A percentile compares a stretch with the other conserved stretches of the same genome.
phyloP scores from a whole-genome alignment of 2,329 filamentous ascomycete species.

The Scytalidium sp. region DNA sequence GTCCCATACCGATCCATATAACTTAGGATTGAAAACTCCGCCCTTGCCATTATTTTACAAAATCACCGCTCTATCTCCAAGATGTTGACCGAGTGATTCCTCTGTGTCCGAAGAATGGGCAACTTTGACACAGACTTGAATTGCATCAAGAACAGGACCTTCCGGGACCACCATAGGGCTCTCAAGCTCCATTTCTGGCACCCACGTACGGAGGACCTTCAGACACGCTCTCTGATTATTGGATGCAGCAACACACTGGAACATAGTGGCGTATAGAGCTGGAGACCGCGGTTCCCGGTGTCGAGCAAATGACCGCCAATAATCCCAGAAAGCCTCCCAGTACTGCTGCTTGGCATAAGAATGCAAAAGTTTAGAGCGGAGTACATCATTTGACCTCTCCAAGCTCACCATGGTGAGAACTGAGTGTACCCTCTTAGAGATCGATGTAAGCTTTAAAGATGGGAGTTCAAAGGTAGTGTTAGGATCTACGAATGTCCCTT shows the following conservation, averaged over 20 bases:
- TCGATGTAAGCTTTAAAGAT: conserved; percentile 10
- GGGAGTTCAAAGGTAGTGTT: conserved; percentile 19
- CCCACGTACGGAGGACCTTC: conserved; percentile 47
- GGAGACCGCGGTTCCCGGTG: conserved; percentile 45
- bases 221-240: conserved; percentile 41
- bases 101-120: conserved; percentile 42
- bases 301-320: conserved; percentile 54
- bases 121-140: conserved; percentile 53
- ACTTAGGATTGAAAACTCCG: not conserved
- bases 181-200: conserved; percentile 59
- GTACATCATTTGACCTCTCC: conserved; percentile 35
- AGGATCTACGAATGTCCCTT: conserved; percentile 9
- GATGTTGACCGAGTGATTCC: not conserved
- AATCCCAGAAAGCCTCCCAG: conserved; percentile 58
- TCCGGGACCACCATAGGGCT: conserved; percentile 42
- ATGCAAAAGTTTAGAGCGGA: conserved; percentile 40
- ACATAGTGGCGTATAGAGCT: conserved; percentile 54
- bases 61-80: not conserved
- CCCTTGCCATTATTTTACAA: not conserved
- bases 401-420: conserved; percentile 45
- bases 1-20: not conserved
- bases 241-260: conserved; percentile 43
- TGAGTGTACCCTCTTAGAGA: conserved; percentile 31
- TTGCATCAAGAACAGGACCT: conserved; percentile 40
- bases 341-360: conserved; percentile 44